Evolutionary conservation across 1,284 basidiomycete species (phyloP), one percentile per base, ranked within the genome.

Genomic region (Golubevia sp.): DNA sequence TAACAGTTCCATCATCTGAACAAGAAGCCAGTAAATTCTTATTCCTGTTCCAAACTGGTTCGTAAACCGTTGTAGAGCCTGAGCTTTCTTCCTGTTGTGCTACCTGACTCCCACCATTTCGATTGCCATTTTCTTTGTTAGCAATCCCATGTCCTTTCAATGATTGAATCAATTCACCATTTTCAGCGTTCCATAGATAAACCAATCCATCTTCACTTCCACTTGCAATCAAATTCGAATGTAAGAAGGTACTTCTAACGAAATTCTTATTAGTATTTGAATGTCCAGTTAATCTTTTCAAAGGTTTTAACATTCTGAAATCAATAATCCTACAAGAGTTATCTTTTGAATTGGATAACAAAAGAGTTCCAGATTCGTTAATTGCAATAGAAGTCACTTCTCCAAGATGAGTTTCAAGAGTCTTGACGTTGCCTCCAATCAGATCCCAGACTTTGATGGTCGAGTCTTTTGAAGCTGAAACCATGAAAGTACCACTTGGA

Each of bases 231-330:
- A 86, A 73, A 11, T 79, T 80, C 13, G 84, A 77, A 48, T 83
- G 78, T 0, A 84, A 85, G 64, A 87, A 87, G 18, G 77, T 70
- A 26, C 82, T 82, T 5, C 86, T 79, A 54, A 87, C 85, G 49
- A 86, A 84, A 76, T 86, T 86, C 67, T 86, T 86, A 23, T 85
- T 85, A 8, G 86, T 86, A 67, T 87, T 87, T 67, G 86, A 86
- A 63, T 86, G 85, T 0, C 86, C 85, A 25, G 84, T 86, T 73
- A 86, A 87, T 2, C 86, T 72, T 58, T 85, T 84, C 2, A 86
- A 66, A 25, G 84, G 85, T 66, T 82, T 64, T 59, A 85, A 83
- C 84, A 85, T 85, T 44, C 84, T 68, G 15, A 85, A 66, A 67
- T 85, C 84, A 77, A 80, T 84, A 23, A 85, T 61, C 6, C 85